A percentile compares a stretch with the other conserved stretches of the same genome.
These are phyloP conservation scores for Leersia perrieri DNA, from an alignment of 176 grass and related monocot species.

Conservation along the genomic window DNA sequence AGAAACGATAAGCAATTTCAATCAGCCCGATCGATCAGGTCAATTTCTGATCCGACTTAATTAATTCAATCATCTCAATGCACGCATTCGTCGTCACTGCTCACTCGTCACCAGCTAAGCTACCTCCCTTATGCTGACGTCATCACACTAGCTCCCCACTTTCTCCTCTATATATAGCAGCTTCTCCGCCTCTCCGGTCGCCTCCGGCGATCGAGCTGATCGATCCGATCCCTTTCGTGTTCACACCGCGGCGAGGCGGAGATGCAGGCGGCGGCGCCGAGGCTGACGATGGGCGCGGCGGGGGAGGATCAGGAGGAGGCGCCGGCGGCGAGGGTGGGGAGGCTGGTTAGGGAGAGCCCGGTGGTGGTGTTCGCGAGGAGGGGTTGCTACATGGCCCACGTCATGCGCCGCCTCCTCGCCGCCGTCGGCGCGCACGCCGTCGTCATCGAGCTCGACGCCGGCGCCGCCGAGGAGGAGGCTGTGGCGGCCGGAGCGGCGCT, in stretches of 20 bases:
- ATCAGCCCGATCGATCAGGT: neutral
- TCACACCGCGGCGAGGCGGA: neutral
- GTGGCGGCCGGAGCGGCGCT: constrained; percentile 25
- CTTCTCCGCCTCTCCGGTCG: neutral
- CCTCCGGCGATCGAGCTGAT: too few species aligned
- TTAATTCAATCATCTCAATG: neutral
- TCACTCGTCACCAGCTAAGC: neutral
- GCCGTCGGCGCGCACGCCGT: constrained; percentile 80
- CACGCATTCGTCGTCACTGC: neutral
- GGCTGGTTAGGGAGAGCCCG: constrained; percentile 69
- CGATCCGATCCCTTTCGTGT: neutral
- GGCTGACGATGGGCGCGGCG: constrained; percentile 56
- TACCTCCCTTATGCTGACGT: constrained; percentile 51
- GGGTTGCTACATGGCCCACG: constrained; percentile 95
- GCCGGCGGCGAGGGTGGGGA: constrained; percentile 45
- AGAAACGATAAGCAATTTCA: neutral
- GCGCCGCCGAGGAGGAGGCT: constrained; percentile 39
- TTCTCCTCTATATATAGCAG: constrained; percentile 36
- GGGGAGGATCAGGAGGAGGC: constrained; percentile 54
- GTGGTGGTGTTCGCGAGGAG: constrained; percentile 66
- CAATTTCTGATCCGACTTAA: neutral
- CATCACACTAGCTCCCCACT: constrained; percentile 45
- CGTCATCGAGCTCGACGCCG: constrained; percentile 80
- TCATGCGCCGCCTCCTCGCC: constrained; percentile 74
- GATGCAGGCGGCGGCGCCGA: constrained; percentile 49